Percentiles rank a stretch among this genome's conserved stretches.
Evolutionary conservation across 768 basidiomycete genomes (phyloP).

Genomic region (Boletus sensibilis): DNA sequence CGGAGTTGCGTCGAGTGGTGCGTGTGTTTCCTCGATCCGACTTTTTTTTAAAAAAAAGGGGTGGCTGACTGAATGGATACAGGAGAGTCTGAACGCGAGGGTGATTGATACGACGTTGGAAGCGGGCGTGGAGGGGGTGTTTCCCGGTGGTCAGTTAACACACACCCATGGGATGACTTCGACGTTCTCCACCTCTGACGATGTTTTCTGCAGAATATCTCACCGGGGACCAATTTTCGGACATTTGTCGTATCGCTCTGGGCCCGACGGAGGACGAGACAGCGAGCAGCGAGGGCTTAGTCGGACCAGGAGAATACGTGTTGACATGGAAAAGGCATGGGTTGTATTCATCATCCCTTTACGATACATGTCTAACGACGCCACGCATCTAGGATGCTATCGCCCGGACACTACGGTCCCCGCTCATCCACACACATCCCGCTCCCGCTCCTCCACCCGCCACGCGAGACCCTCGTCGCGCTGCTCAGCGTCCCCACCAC

Average conservation of each 20-base stretch:
- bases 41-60: too few species aligned
- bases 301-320: constrained; percentile 57
- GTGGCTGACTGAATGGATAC: not conserved
- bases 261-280: constrained; percentile 40
- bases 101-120: constrained; percentile 56
- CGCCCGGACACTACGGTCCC: constrained; percentile 44
- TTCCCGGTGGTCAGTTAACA: constrained; percentile 45
- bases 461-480: constrained; percentile 62
- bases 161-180: not conserved
- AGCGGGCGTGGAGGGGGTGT: constrained; percentile 39
- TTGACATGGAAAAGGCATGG: constrained; percentile 65
- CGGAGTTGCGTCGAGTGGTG: constrained; percentile 51
- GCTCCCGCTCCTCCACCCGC: constrained; percentile 63
- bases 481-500: constrained; percentile 60
- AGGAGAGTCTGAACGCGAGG: constrained; percentile 47
- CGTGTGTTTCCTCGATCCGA: constrained; percentile 7
- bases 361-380: not conserved
- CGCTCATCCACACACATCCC: constrained; percentile 49
- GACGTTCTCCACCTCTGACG: not conserved
- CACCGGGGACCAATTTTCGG: constrained; percentile 62
- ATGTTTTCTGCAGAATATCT: constrained; percentile 48
- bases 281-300: constrained; percentile 33
- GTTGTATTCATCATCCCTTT: not conserved
- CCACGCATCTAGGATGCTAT: constrained; percentile 40
- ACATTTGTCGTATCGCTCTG: constrained; percentile 53